phyloP scores from a whole-genome alignment of 441 rosid species.

The Euphorbia schlechtendalii region DNA sequence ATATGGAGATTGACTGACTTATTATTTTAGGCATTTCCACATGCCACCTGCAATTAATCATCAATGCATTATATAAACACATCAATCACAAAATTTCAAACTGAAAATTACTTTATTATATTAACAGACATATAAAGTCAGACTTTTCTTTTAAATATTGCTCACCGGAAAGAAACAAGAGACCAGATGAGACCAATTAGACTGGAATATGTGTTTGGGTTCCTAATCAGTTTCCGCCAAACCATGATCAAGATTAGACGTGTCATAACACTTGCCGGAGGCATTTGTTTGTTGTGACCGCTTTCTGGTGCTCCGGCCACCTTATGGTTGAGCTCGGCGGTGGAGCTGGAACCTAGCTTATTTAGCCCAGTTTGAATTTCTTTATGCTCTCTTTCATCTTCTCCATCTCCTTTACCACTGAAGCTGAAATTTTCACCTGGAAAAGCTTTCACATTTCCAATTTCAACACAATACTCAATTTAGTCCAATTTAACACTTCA shows the following conservation, averaged over 20 bases:
- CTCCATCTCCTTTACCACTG: conserved; percentile 33
- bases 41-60: conserved; percentile 59
- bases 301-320: conserved; percentile 31
- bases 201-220: conserved; percentile 95
- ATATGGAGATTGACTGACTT: conserved; percentile 83
- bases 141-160: not conserved
- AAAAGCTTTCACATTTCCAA: conserved; percentile 37
- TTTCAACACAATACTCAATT: conserved; percentile 15
- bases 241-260: conserved; percentile 95
- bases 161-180: conserved; percentile 52
- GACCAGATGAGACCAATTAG: conserved; percentile 92
- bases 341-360: conserved; percentile 56
- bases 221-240: conserved; percentile 91
- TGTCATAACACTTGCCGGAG: conserved; percentile 97
- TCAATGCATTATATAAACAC: not conserved
- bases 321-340: conserved; percentile 59
- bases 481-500: not conserved
- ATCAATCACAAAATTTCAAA: conserved; percentile 1
- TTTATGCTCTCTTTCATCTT: conserved; percentile 51
- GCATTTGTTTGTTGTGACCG: conserved; percentile 59
- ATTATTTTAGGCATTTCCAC: conserved; percentile 80
- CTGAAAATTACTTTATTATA: not conserved
- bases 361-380: conserved; percentile 38
- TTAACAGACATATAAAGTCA: not conserved
- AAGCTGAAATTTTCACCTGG: conserved; percentile 45